phyloP scores from a whole-genome alignment of 805 yeast genomes.

The Yarrowia deformans region DNA sequence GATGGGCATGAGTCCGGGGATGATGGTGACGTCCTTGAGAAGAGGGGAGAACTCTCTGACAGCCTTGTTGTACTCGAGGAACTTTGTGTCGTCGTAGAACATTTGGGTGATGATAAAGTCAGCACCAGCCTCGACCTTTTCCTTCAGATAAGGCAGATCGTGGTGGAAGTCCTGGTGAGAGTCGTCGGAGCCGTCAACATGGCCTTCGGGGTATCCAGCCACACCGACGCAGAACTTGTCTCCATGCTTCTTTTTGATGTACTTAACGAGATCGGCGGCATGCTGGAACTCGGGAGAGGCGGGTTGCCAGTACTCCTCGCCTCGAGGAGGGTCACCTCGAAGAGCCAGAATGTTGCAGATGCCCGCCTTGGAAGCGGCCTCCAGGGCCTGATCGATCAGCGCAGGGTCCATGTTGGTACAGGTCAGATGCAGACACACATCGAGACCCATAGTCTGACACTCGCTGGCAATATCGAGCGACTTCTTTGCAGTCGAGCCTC shows the following conservation, averaged over 20 bases:
- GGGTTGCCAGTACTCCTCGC: slow-evolving; percentile 64
- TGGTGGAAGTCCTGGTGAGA: slow-evolving; percentile 67
- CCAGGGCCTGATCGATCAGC: slow-evolving; percentile 80
- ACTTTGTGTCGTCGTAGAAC: slow-evolving; percentile 85
- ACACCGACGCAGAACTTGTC: slow-evolving; percentile 93
- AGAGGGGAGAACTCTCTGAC: slow-evolving; percentile 54
- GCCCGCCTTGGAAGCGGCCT: slow-evolving; percentile 74
- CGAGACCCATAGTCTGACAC: slow-evolving; percentile 76
- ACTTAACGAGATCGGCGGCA: slow-evolving; percentile 86
- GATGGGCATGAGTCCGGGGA: slow-evolving; percentile 93
- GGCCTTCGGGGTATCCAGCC: slow-evolving; percentile 98
- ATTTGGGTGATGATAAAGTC: slow-evolving; percentile 91
- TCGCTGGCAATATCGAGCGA: slow-evolving; percentile 82
- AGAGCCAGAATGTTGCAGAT: slow-evolving; percentile 88
- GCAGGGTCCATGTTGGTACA: slow-evolving; percentile 89
- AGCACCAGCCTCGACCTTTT: slow-evolving; percentile 93
- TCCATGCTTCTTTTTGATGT: slow-evolving; percentile 73
- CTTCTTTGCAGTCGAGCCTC: slow-evolving; percentile 90
- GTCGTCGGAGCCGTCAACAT: slow-evolving; percentile 81
- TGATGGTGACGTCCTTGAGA: slow-evolving; percentile 60
- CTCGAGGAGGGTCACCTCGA: slow-evolving; percentile 95
- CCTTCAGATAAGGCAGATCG: slow-evolving; percentile 81
- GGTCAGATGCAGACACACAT: slow-evolving; percentile 92
- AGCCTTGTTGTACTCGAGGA: slow-evolving; percentile 65
- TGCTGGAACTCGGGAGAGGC: slow-evolving; percentile 65